These are phyloP conservation scores for Scortechinia acanthostroma DNA, from an alignment of 2,329 filamentous ascomycete genomes.

Conservation along the genomic window DNA sequence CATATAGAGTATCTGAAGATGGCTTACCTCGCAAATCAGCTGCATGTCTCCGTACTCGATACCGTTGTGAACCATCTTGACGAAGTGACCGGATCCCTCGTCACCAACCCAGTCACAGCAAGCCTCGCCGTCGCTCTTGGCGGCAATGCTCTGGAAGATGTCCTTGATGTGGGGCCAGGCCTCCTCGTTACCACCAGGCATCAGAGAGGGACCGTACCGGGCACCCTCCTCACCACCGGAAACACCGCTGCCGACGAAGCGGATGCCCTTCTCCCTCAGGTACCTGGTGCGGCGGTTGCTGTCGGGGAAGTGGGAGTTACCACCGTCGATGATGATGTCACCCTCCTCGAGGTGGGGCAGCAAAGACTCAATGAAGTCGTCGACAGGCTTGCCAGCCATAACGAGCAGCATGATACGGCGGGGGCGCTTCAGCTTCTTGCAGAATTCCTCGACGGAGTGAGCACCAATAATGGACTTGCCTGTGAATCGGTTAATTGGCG, in stretches of 20 bases:
- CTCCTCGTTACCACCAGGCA: constrained; percentile 97
- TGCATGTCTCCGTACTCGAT: constrained; percentile 99
- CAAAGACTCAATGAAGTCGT: constrained; percentile 96
- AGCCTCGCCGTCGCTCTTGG: constrained; percentile 92
- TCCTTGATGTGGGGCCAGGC: constrained; percentile 99
- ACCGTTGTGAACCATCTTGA: constrained; percentile 99
- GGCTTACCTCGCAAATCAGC: constrained; percentile 91
- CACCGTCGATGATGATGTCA: constrained; percentile 98
- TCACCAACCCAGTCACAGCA: constrained; percentile 99
- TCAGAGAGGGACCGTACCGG: constrained; percentile 91
- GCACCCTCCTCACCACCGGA: constrained; percentile 99
- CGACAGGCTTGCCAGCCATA: constrained; percentile 94
- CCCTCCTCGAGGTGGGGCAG: constrained; percentile 75
- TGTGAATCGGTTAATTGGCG: too few species aligned
- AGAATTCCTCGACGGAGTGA: constrained; percentile 88
- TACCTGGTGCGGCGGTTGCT: constrained; percentile 95
- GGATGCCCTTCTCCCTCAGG: constrained; percentile 77
- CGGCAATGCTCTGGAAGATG: constrained; percentile 93
- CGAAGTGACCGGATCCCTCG: constrained; percentile 98
- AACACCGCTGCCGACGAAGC: constrained; percentile 93
- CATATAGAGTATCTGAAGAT: background rate
- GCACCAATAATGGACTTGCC: constrained; percentile 85
- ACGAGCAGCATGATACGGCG: constrained; percentile 97
- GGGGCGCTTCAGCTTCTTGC: constrained; percentile 92
- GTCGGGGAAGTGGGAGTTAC: constrained; percentile 98